Percentiles rank a stretch among this genome's conserved stretches.
phyloP scores from a whole-genome alignment of 2,329 filamentous ascomycete genomes.

The Neonectria ditissima region DNA sequence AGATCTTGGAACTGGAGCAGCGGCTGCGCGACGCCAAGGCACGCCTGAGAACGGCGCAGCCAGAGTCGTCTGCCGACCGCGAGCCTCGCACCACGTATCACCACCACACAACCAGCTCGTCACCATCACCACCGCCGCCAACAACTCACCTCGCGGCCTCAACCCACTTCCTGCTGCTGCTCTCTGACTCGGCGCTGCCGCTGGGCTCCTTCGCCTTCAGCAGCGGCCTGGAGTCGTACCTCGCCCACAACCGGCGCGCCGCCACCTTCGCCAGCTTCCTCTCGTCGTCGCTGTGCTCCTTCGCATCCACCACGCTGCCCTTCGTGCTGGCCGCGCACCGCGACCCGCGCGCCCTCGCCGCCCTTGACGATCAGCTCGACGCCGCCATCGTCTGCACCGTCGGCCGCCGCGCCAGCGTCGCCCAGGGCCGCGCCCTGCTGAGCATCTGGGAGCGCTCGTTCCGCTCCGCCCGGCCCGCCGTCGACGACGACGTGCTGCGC shows the following conservation, averaged over 20 bases:
- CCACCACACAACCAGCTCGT: constrained; percentile 13
- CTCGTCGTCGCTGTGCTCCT: constrained; percentile 75
- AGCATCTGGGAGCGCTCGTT: constrained; percentile 82
- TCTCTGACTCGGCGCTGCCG: constrained; percentile 84
- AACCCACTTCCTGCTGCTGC: constrained; percentile 77
- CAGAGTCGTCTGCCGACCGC: constrained; percentile 33
- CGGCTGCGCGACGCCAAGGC: constrained; percentile 60
- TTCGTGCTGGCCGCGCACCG: constrained; percentile 78
- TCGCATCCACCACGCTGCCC: constrained; percentile 78
- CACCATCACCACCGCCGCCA: not conserved
- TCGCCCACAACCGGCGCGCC: constrained; percentile 70
- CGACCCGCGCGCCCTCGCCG: constrained; percentile 60
- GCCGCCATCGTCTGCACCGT: constrained; percentile 84
- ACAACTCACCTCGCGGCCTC: constrained; percentile 38
- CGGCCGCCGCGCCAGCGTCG: constrained; percentile 77
- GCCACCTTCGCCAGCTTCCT: constrained; percentile 74
- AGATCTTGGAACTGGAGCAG: constrained; percentile 70
- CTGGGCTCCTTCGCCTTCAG: constrained; percentile 90
- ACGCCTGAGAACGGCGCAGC: constrained; percentile 53
- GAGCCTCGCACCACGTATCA: constrained; percentile 24
- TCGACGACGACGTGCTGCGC: constrained; percentile 47
- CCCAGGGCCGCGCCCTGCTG: constrained; percentile 80
- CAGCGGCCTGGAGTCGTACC: constrained; percentile 84
- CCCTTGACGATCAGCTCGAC: constrained; percentile 81
- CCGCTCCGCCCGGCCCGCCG: constrained; percentile 51